Percentiles rank a stretch among this genome's conserved stretches.
phyloP scores from a whole-genome alignment of 192 early-diverging fungal genomes.

The Gaertneriomyces sp. region DNA sequence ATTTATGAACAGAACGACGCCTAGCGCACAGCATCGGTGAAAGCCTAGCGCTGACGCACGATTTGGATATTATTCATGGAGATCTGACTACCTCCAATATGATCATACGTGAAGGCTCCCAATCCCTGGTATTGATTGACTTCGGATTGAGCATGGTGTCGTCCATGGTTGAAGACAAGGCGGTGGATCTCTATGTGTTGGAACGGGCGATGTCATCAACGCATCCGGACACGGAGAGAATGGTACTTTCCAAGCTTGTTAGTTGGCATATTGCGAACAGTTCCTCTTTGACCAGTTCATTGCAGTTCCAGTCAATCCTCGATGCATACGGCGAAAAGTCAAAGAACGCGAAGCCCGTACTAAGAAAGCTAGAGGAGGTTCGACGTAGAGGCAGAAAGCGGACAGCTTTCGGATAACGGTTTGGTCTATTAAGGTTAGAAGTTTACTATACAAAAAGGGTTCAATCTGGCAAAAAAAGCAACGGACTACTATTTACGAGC shows the following conservation, averaged over 20 bases:
- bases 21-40: slow-evolving; percentile 36
- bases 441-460: no score
- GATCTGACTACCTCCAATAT: slow-evolving; percentile 97
- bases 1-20: not conserved
- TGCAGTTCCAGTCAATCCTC: slow-evolving; percentile 72
- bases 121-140: slow-evolving; percentile 79
- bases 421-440: no score
- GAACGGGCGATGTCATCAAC: slow-evolving; percentile 90
- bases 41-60: slow-evolving; percentile 78
- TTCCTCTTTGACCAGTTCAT: not conserved
- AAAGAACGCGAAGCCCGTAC: slow-evolving; percentile 57
- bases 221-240: slow-evolving; percentile 76
- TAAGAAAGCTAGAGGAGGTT: slow-evolving; percentile 75
- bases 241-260: slow-evolving; percentile 49
- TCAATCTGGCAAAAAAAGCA: no score
- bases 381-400: slow-evolving; percentile 27
- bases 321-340: slow-evolving; percentile 54
- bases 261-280: not conserved
- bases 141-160: slow-evolving; percentile 93
- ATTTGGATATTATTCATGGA: slow-evolving; percentile 84
- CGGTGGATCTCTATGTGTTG: slow-evolving; percentile 98
- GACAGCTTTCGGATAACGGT: slow-evolving; percentile 26
- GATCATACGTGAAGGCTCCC: slow-evolving; percentile 56
- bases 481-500: no score
- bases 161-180: slow-evolving; percentile 86